Evolutionary conservation across 2,329 filamentous ascomycete species (phyloP).

Genomic region (Tolypocladium guangdongense): DNA sequence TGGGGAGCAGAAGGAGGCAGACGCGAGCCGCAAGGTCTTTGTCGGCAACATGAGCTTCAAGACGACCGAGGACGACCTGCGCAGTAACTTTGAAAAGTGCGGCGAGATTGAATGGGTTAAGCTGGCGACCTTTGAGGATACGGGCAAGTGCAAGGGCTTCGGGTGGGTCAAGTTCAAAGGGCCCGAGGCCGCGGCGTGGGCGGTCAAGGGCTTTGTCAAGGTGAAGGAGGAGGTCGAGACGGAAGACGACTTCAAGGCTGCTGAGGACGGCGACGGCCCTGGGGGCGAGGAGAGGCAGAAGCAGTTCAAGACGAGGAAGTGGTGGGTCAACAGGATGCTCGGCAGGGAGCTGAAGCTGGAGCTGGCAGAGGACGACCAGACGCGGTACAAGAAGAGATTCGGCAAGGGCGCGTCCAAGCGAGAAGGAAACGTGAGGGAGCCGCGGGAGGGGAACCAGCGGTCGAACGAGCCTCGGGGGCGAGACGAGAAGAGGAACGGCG

Average conservation of each 20-base stretch:
- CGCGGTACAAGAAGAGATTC: constrained; percentile 88
- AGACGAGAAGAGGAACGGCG: constrained; percentile 6
- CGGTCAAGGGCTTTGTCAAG: constrained; percentile 69
- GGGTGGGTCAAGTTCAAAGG: constrained; percentile 90
- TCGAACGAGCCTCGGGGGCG: constrained; percentile 14
- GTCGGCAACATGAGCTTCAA: constrained; percentile 83
- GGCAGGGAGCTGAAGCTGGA: constrained; percentile 79
- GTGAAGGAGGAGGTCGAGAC: constrained; percentile 55
- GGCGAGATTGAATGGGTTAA: constrained; percentile 75
- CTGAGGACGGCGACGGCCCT: constrained; percentile 28
- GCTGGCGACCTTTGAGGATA: constrained; percentile 91
- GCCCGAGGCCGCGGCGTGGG: constrained; percentile 55
- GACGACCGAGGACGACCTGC: constrained; percentile 68
- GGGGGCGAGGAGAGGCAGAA: constrained; percentile 30
- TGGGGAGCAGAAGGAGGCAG: constrained; percentile 31
- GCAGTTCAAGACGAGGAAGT: constrained; percentile 52
- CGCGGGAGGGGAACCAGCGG: constrained; percentile 25
- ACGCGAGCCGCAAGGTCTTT: constrained; percentile 74
- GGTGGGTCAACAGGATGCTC: constrained; percentile 77
- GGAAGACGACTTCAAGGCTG: constrained; percentile 47
- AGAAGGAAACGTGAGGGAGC: constrained; percentile 15
- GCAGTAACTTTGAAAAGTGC: constrained; percentile 74
- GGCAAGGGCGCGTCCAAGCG: constrained; percentile 51
- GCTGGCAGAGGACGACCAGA: constrained; percentile 83
- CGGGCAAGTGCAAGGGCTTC: constrained; percentile 95